Base-by-base conservation (phyloP, 2,329 filamentous ascomycete species). In the Fusarium zealandicum region DNA sequence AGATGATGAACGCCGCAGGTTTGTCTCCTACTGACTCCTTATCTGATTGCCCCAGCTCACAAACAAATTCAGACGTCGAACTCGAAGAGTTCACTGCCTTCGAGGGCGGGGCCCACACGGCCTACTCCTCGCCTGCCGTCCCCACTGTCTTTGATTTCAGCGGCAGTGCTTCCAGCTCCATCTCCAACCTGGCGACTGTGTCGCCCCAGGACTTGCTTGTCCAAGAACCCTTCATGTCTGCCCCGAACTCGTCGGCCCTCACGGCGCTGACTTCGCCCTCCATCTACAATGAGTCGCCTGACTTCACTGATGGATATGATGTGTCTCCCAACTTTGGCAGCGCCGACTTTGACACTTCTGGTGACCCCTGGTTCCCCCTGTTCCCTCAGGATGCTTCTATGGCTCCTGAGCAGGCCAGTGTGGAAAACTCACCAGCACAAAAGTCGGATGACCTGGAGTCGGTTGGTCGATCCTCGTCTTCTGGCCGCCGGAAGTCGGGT, bases 191-290 rank as follows among this genome's bases (percentile, higher is more conserved):
- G 70, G 84, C 82, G 66, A 96, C 92, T 35, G 84, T 96, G 58
- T 96, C 92, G 57, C 92, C 92, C 16, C 88, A 90, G 73, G 92
- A 96, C 69, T 80, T 96, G 62, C 77, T 89, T 63, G 80, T 93
- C 66, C 84, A 86, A 64, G 85, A 90, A 68, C 80, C 82, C 54
- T 85, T 86, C 69, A 80, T 85, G 70, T 96, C 91, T 58, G 86
- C 91, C 31, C 92, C 92, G 25, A 90, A 90, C 69, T 96, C 92
- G 2, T 82, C 88, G 39, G 87, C 90, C 28, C 86, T 95, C 70
- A 96, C 92, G 30, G 87, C 92, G 60, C 71, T 96, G 74, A 96
- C 92, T 51, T 95, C 92, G 55, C 92, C 92, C 37, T 90, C 89
- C n/a, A 80, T 86, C 51, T 88, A 86, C 68, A 83, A 90, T 70